Conservation (phyloP, 257 asterid species). For the Knoxia roxburghii region DNA sequence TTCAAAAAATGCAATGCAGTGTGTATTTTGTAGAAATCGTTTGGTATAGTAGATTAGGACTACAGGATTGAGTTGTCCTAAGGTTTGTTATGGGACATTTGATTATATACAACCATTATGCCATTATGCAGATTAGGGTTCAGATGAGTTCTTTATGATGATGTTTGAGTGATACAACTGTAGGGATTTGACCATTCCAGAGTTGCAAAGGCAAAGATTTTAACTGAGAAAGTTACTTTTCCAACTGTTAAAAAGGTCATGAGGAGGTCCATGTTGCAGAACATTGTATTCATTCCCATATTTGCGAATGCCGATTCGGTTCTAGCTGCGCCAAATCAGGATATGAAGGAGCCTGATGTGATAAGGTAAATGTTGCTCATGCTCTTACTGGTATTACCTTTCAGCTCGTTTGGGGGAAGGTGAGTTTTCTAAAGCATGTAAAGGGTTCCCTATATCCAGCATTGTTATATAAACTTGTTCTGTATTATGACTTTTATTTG, state of each 20-base stretch:
- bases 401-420: neutral
- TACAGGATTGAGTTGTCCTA: neutral
- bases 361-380: constrained; percentile 49
- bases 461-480: constrained; percentile 12
- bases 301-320: constrained; percentile 32
- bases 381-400: neutral
- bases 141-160: neutral
- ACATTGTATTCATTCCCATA: constrained; percentile 44
- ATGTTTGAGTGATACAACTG: neutral
- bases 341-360: constrained; percentile 63
- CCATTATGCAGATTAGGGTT: neutral
- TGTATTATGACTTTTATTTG: constrained; percentile 29
- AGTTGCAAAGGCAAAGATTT: constrained; percentile 27
- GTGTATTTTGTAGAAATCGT: neutral
- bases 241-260: constrained; percentile 31
- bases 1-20: too few relatives aligned
- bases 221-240: constrained; percentile 26
- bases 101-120: neutral
- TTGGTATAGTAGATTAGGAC: neutral
- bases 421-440: too few relatives aligned
- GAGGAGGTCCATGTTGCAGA: constrained; percentile 58
- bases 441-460: too few relatives aligned
- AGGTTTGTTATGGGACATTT: neutral
- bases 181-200: constrained; percentile 16
- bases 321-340: constrained; percentile 63